phyloP scores from a whole-genome alignment of 139 green algal species.

The Chloropicon primus region DNA sequence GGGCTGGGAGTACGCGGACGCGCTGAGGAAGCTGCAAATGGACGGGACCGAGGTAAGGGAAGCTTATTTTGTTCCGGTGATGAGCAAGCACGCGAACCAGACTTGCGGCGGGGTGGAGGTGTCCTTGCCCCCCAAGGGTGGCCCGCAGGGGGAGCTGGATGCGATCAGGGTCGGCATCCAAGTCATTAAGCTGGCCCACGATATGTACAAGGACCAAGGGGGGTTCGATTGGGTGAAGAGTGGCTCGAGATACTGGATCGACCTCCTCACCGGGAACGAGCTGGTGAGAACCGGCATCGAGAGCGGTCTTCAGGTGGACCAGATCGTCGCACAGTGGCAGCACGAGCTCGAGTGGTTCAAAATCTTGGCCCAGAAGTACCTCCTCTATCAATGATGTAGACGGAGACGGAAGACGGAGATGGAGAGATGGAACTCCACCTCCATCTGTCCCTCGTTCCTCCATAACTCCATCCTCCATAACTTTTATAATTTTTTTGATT shows the following conservation, averaged over 20 bases:
- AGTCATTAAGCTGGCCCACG: slow-evolving; percentile 3
- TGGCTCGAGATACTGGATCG: slow-evolving; percentile 17
- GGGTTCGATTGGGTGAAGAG: slow-evolving; percentile 16
- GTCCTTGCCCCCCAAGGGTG: background rate
- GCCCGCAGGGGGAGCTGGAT: background rate
- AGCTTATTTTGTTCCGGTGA: slow-evolving; percentile 13
- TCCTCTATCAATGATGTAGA: too few relatives aligned
- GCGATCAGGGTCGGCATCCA: slow-evolving; percentile 6
- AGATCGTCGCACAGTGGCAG: slow-evolving; percentile 22
- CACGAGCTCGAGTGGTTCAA: slow-evolving; percentile 22
- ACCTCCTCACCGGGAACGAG: slow-evolving; percentile 15
- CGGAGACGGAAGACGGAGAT: too few relatives aligned
- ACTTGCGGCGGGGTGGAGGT: slow-evolving; percentile 14
- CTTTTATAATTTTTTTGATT: too few relatives aligned
- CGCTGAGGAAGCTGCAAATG: background rate
- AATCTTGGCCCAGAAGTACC: slow-evolving; percentile 10
- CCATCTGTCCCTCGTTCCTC: too few relatives aligned
- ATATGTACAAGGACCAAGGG: slow-evolving; percentile 10
- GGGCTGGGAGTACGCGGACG: background rate
- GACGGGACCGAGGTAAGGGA: slow-evolving; percentile 10
- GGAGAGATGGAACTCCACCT: too few relatives aligned
- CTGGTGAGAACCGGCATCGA: slow-evolving; percentile 15
- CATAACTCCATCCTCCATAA: too few relatives aligned
- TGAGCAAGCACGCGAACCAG: slow-evolving; percentile 23
- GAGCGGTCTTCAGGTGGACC: slow-evolving; percentile 8